phyloP scores from a whole-genome alignment of 129 eudicot species.

The Mikania micrantha region DNA sequence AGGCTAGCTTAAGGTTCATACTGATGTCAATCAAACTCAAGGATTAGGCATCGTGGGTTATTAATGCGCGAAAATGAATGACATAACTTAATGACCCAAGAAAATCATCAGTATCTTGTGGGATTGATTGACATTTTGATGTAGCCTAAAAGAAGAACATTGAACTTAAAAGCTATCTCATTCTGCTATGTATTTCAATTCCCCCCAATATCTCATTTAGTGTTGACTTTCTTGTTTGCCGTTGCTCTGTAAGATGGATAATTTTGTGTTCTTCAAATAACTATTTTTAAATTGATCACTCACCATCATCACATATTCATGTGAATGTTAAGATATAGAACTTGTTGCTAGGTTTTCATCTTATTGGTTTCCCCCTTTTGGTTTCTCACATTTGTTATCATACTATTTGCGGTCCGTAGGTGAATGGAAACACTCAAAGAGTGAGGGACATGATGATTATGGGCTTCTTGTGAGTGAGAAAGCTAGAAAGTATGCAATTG shows the following conservation, averaged over 20 bases:
- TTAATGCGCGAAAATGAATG: background rate
- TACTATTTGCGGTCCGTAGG: slow-evolving; percentile 35
- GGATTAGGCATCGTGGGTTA: no score
- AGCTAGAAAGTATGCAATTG: slow-evolving; percentile 87
- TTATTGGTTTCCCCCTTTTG: background rate
- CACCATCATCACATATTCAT: background rate
- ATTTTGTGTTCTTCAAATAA: background rate
- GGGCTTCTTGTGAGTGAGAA: slow-evolving; percentile 94
- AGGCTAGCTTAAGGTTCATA: no score
- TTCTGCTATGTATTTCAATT: background rate
- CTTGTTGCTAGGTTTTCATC: background rate
- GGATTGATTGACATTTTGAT: background rate
- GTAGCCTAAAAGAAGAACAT: background rate
- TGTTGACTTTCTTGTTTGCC: background rate
- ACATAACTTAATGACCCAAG: no score
- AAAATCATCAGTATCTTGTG: background rate
- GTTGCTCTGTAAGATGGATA: background rate
- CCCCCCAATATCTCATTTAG: background rate
- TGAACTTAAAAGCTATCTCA: background rate
- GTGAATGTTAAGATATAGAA: background rate
- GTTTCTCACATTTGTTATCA: background rate
- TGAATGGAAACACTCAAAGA: slow-evolving; percentile 86
- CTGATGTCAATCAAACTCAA: no score
- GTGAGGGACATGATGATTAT: slow-evolving; percentile 94
- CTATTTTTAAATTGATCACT: background rate